Evolutionary conservation across 1,139 yeast genomes (phyloP).

Genomic region (Candida tunisiensis): DNA sequence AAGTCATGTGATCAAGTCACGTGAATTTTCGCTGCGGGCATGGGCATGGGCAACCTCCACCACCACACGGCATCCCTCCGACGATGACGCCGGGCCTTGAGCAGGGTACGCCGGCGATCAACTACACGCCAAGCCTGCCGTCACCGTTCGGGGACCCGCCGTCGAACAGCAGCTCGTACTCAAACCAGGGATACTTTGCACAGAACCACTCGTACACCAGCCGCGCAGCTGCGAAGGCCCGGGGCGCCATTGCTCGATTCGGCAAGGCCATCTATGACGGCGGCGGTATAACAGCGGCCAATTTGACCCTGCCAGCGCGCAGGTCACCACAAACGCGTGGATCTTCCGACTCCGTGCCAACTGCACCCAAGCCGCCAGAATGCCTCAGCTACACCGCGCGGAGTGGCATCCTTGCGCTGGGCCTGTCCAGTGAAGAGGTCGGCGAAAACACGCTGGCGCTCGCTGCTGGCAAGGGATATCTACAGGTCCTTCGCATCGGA

Average conservation of each 20-base stretch:
- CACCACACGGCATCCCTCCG: too few species aligned
- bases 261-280: slow-evolving; percentile 15
- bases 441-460: slow-evolving; percentile 14
- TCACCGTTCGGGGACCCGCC: too few species aligned
- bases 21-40: too few species aligned
- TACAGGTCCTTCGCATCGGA: slow-evolving; percentile 13
- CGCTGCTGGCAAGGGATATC: slow-evolving; percentile 16
- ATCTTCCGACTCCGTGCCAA: not conserved
- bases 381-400: slow-evolving; percentile 8
- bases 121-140: too few species aligned
- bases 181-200: too few species aligned
- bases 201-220: slow-evolving; percentile 1
- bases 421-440: slow-evolving; percentile 10
- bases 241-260: slow-evolving; percentile 15
- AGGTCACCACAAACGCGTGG: not conserved
- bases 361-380: too few species aligned
- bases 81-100: too few species aligned
- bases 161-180: too few species aligned
- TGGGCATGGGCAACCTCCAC: too few species aligned
- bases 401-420: slow-evolving; percentile 15
- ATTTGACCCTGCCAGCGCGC: slow-evolving; percentile 1
- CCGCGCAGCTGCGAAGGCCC: slow-evolving; percentile 9
- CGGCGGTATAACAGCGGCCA: slow-evolving; percentile 1
- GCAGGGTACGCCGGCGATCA: too few species aligned
- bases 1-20: too few species aligned